These are phyloP conservation scores for Ligustrum vulgare DNA, from an alignment of 257 asterid species.

Conservation along the genomic window DNA sequence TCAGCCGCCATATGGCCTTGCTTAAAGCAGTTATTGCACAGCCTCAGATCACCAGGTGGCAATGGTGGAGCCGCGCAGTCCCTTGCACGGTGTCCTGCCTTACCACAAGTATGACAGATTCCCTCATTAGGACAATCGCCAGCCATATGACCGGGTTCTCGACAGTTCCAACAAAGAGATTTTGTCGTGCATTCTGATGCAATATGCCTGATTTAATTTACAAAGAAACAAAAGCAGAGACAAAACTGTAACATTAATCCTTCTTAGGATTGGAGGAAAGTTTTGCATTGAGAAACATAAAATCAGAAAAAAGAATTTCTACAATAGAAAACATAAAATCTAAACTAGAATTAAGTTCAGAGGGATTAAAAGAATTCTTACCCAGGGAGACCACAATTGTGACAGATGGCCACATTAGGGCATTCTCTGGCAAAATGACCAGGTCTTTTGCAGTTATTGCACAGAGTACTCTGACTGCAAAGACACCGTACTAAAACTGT, in stretches of 20 bases:
- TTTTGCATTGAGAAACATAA: neutral
- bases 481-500: constrained; percentile 14
- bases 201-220: constrained; percentile 52
- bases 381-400: constrained; percentile 53
- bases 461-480: constrained; percentile 70
- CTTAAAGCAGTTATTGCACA: constrained; percentile 83
- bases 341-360: neutral
- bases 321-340: neutral
- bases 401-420: constrained; percentile 33
- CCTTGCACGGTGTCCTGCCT: constrained; percentile 77
- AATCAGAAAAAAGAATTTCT: neutral
- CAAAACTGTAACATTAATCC: constrained; percentile 3
- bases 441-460: constrained; percentile 35
- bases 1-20: constrained; percentile 78
- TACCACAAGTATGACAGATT: constrained; percentile 82
- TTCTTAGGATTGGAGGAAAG: neutral
- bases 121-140: constrained; percentile 78
- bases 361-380: constrained; percentile 27
- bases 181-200: constrained; percentile 76
- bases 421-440: constrained; percentile 39
- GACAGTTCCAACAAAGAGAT: constrained; percentile 83
- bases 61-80: constrained; percentile 60
- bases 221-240: constrained; percentile 17
- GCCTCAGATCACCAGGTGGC: constrained; percentile 74
- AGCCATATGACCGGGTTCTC: constrained; percentile 86